These are phyloP conservation scores for Thermoascus crustaceus DNA, from an alignment of 2,329 filamentous ascomycete genomes.

Conservation along the genomic window DNA sequence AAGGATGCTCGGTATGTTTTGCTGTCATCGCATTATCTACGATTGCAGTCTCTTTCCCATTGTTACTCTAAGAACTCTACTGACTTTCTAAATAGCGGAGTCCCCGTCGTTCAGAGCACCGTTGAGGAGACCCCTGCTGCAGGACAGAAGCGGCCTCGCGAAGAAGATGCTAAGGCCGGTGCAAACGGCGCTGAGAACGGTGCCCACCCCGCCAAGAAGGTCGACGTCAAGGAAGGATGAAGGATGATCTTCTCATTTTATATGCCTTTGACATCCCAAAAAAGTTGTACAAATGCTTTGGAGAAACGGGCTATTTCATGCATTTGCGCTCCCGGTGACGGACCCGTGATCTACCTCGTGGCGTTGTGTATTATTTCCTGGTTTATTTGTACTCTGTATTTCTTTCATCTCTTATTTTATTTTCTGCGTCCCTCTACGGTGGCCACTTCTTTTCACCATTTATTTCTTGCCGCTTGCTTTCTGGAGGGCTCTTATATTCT, in stretches of 20 bases:
- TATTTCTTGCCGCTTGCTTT: too few relatives aligned
- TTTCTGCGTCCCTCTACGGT: too few relatives aligned
- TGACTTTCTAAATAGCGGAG: conserved; percentile 29
- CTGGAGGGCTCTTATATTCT: too few relatives aligned
- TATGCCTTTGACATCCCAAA: conserved; percentile 1
- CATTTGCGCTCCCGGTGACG: not conserved
- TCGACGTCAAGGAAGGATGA: conserved; percentile 37
- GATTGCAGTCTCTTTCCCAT: not conserved
- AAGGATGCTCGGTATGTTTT: conserved; percentile 36
- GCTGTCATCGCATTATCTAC: not conserved
- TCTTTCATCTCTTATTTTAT: conserved; percentile 11
- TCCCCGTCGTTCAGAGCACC: conserved; percentile 36
- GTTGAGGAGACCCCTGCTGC: conserved; percentile 13
- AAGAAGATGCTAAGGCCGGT: conserved; percentile 28
- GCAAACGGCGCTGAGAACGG: conserved; percentile 15
- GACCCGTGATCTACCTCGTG: not conserved
- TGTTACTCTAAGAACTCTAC: conserved; percentile 5
- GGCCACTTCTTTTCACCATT: too few relatives aligned
- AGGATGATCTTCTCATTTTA: not conserved
- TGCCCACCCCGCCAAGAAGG: conserved; percentile 40
- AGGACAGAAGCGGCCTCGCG: conserved; percentile 40
- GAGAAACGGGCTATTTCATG: not conserved
- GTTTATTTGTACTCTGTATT: not conserved
- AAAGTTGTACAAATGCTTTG: not conserved
- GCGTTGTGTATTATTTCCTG: conserved; percentile 4